These are phyloP conservation scores for Aquilaria sinensis DNA, from an alignment of 345 rosid genomes.

Conservation along the genomic window DNA sequence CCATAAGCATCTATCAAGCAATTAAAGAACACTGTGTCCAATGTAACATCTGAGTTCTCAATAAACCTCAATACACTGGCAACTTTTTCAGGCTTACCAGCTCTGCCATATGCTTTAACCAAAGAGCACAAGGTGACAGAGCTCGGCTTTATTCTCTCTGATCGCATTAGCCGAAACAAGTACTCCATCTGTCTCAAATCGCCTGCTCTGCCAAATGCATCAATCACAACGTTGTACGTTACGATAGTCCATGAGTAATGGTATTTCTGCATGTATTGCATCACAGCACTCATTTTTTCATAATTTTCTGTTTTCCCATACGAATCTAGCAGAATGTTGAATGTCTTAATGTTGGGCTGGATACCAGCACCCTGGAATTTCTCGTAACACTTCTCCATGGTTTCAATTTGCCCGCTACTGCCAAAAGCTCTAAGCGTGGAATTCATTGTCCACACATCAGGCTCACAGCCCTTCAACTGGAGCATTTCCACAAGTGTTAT, in stretches of 20 bases:
- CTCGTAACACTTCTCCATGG: constrained; percentile 89
- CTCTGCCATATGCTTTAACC: constrained; percentile 78
- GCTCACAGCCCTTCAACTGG: constrained; percentile 50
- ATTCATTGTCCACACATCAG: constrained; percentile 96
- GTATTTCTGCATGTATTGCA: constrained; percentile 91
- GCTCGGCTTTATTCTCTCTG: constrained; percentile 78
- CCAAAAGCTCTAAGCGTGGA: constrained; percentile 89
- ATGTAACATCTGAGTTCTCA: constrained; percentile 65
- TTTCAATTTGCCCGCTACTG: constrained; percentile 68
- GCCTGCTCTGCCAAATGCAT: constrained; percentile 85
- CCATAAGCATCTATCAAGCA: constrained; percentile 92
- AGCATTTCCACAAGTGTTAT: constrained; percentile 75
- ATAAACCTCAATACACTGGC: constrained; percentile 63
- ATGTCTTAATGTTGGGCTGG: constrained; percentile 79
- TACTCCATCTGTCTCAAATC: constrained; percentile 89
- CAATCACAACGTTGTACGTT: constrained; percentile 89
- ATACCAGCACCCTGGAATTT: constrained; percentile 92
- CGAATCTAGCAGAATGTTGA: constrained; percentile 81
- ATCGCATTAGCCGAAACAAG: constrained; percentile 71
- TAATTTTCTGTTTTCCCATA: constrained; percentile 71
- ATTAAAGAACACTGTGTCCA: constrained; percentile 79
- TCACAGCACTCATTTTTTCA: constrained; percentile 86
- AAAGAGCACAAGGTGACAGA: constrained; percentile 84
- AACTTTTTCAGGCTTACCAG: constrained; percentile 62
- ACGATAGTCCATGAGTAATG: constrained; percentile 90